phyloP scores from a whole-genome alignment of 2,329 filamentous ascomycete genomes.

The Helminthosporium solani region DNA sequence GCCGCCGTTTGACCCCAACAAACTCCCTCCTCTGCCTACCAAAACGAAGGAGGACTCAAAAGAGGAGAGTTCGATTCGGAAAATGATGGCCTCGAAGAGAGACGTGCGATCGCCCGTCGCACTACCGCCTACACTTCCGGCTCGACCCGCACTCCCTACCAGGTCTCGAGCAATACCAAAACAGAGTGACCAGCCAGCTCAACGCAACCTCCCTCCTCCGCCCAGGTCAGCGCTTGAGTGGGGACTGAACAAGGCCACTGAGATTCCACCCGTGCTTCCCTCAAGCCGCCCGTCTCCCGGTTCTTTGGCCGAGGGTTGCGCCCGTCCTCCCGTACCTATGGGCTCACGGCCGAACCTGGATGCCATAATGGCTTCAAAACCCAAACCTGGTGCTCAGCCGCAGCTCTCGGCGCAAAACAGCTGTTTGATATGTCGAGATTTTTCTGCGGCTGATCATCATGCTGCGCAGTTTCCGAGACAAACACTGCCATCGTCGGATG shows the following conservation, averaged over 20 bases:
- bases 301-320: slow-evolving; percentile 14
- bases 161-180: slow-evolving; percentile 16
- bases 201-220: slow-evolving; percentile 34
- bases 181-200: slow-evolving; percentile 16
- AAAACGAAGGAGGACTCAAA: slow-evolving; percentile 49
- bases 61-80: slow-evolving; percentile 38
- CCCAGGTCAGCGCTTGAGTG: slow-evolving; percentile 51
- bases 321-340: slow-evolving; percentile 55
- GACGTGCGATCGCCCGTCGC: slow-evolving; percentile 12
- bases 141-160: slow-evolving; percentile 28
- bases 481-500: slow-evolving; percentile 66
- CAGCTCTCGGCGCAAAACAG: slow-evolving; percentile 1
- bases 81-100: slow-evolving; percentile 38
- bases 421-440: slow-evolving; percentile 85
- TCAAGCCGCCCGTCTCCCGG: slow-evolving; percentile 19
- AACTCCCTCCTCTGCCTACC: slow-evolving; percentile 57
- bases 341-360: slow-evolving; percentile 60
- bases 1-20: slow-evolving; percentile 58
- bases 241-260: slow-evolving; percentile 46
- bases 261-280: slow-evolving; percentile 33
- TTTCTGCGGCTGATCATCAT: slow-evolving; percentile 75
- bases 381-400: slow-evolving; percentile 27
- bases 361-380: slow-evolving; percentile 52
- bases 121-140: slow-evolving; percentile 31
- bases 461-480: slow-evolving; percentile 74